Evolutionary conservation across 2,329 filamentous ascomycete species (phyloP), one percentile per base, ranked within the genome.

Genomic region (Stromatinia cepivora): DNA sequence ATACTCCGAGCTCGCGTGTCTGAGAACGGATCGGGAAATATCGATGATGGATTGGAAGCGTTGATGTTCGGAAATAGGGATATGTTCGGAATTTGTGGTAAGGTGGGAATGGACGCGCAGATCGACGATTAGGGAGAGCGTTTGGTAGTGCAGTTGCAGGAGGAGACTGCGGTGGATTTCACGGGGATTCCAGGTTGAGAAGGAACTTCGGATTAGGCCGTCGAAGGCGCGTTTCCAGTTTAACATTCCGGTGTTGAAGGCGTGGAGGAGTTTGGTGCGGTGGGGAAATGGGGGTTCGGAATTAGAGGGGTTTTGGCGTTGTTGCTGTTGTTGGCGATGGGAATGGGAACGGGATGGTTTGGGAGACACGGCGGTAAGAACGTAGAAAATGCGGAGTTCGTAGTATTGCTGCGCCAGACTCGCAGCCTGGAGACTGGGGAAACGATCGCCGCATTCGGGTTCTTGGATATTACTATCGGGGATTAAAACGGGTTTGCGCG

Each of bases 321-420:
- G 39, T 42, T 42, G 39, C 6, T 42, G 39, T 42, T 42, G 39
- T 15, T 42, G 39, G 9, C 39, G 11, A 42, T 42, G 11, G 39
- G 39, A 42, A 42, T 42, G 11, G 39, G 39, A 42, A 7, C 20
- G 54, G 11, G 25, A 62, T 42, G 48, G 36, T 10, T 58, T 64
- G 6, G 48, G 34, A 11, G 66, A 70, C 4, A 70, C 68, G 3
- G 66, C 61, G 4, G 72, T 71, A 22, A 73, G 66, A 11, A 71
- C 66, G 45, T 71, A 72, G 4, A 73, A 66, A 11, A 72, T 42
- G 25, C 69, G 66, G 11, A 71, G 62, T 25, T 66, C 66, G 48
- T 72, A 63, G n/a, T 57, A 58, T 36, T 73, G 71, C 17, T 71
- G 65, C 13, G 58, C 54, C 2, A 56, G 31, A 34, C 70, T 69